Evolutionary conservation across 2,329 filamentous ascomycete species (phyloP), one percentile per base, ranked within the genome.

Genomic region (Beauveria sp.): DNA sequence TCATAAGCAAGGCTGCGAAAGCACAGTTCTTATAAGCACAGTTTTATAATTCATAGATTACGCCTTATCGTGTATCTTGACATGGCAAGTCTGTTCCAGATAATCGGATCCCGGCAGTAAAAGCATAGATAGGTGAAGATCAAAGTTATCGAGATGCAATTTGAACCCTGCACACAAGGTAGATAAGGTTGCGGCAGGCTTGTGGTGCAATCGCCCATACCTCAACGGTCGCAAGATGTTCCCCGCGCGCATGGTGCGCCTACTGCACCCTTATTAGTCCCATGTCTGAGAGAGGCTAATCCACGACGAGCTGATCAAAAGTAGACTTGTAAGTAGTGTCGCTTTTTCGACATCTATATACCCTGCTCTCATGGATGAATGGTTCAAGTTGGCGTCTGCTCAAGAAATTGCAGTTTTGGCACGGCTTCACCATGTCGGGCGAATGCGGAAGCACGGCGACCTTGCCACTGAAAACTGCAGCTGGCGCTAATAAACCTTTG

Each of bases 151-250:
- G 34, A 59, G 34, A 34, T 43, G 38, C 46, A 26, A 59, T 34
- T 48, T 42, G 22, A 26, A 48, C 31, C 20, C 43, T 38, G 1
- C 7, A n/a, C 16, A 22, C 14, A 20, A 8, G 6, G 18, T 9
- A 51, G 56, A 59, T 59, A 59, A 59, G 56, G 46, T 51, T 59
- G 9, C 31, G 14, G 20, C 56, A 50, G 46, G 46, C 31, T 12
- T 43, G 31, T n/a, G n/a, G 14, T n/a, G 45, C 10, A 42, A 14
- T 42, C 31, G 34, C 14, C 18, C 14, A 24, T 43, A 9, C 42
- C 20, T 28, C 31, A 59, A 51, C 48, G 56, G 34, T 16, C 20
- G 53, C 40, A 16, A 14, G 16, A 12, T 18, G 9, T 43, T n/a
- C 18, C 18, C n/a, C 26, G 26, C 9, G 49, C 31, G 20, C 43